phyloP scores from a whole-genome alignment of 208 protist species.

The Blechomonas ayalai region DNA sequence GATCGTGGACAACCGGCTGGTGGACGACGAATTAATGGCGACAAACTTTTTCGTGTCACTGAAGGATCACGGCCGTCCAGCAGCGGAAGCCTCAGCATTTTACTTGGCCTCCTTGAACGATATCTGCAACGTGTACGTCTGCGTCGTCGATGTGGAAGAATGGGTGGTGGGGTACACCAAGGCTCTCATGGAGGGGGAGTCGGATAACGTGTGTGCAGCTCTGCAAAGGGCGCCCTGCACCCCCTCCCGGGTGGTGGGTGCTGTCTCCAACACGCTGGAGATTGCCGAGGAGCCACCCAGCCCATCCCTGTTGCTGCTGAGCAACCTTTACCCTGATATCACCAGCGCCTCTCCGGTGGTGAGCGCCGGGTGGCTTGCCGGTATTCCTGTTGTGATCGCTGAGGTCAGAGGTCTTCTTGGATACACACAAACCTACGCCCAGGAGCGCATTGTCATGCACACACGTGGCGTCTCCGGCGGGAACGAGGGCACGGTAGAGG shows the following conservation, averaged over 20 bases:
- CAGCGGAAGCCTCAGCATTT: slow-evolving; percentile 58
- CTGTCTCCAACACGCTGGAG: too few species aligned
- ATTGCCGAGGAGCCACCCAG: too few species aligned
- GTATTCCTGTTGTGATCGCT: slow-evolving; percentile 74
- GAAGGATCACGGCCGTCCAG: slow-evolving; percentile 26
- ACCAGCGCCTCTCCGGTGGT: slow-evolving; percentile 23
- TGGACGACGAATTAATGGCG: slow-evolving; percentile 78
- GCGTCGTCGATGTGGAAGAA: too few species aligned
- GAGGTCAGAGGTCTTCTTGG: slow-evolving; percentile 87
- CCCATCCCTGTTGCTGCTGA: slow-evolving; percentile 26
- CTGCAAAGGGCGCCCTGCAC: too few species aligned
- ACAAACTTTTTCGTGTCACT: slow-evolving; percentile 94
- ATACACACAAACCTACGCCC: slow-evolving; percentile 63
- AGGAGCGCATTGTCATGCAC: slow-evolving; percentile 37
- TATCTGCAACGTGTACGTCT: too few species aligned
- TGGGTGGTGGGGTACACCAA: slow-evolving; percentile 45
- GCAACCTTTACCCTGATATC: slow-evolving; percentile 30
- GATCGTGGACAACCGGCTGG: slow-evolving; percentile 88
- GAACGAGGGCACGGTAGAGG: slow-evolving; percentile 47
- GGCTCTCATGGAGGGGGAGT: too few species aligned
- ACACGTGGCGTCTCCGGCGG: slow-evolving; percentile 31
- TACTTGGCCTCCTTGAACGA: slow-evolving; percentile 88
- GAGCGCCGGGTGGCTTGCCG: slow-evolving; percentile 7
- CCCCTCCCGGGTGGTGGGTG: too few species aligned
- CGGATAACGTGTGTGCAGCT: too few species aligned